phyloP scores from a whole-genome alignment of 306 rosid genomes.

The Cyclanthera cordifolia region DNA sequence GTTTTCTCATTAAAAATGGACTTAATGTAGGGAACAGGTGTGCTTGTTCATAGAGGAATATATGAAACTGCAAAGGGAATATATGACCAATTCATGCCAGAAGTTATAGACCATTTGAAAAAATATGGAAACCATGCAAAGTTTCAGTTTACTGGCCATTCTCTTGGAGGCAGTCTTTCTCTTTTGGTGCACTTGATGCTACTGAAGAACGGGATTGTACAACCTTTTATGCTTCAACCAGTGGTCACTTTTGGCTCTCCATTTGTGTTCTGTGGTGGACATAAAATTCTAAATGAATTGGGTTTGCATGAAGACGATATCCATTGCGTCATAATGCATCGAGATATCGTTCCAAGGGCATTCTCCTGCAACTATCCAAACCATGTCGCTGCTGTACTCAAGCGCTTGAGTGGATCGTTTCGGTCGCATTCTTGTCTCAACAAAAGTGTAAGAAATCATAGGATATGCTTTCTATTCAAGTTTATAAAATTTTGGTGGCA shows the following conservation, averaged over 20 bases:
- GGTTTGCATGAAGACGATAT: slow-evolving; percentile 57
- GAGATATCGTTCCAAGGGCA: slow-evolving; percentile 94
- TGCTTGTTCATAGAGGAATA: slow-evolving; percentile 84
- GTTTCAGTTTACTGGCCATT: slow-evolving; percentile 85
- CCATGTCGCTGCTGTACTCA: slow-evolving; percentile 55
- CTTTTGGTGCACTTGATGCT: slow-evolving; percentile 85
- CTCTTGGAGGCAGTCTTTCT: slow-evolving; percentile 91
- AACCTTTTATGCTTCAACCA: slow-evolving; percentile 52
- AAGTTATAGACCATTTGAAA: slow-evolving; percentile 53
- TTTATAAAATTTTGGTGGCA: background rate
- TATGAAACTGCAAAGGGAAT: slow-evolving; percentile 95
- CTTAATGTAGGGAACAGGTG: slow-evolving; percentile 48
- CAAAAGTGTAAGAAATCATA: slow-evolving; percentile 39
- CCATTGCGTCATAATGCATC: slow-evolving; percentile 75
- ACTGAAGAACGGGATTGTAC: slow-evolving; percentile 40
- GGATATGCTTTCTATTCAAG: background rate
- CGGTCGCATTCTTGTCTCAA: slow-evolving; percentile 65
- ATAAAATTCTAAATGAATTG: slow-evolving; percentile 39
- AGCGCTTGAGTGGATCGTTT: slow-evolving; percentile 58
- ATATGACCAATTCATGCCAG: slow-evolving; percentile 77
- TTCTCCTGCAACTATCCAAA: slow-evolving; percentile 88
- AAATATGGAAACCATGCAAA: slow-evolving; percentile 55
- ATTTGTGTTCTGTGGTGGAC: slow-evolving; percentile 86
- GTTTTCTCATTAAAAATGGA: background rate
- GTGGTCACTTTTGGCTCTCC: slow-evolving; percentile 88